Base-by-base conservation (phyloP, 169 alveolate species). In the Pseudocohnilembus persalinus region DNA sequence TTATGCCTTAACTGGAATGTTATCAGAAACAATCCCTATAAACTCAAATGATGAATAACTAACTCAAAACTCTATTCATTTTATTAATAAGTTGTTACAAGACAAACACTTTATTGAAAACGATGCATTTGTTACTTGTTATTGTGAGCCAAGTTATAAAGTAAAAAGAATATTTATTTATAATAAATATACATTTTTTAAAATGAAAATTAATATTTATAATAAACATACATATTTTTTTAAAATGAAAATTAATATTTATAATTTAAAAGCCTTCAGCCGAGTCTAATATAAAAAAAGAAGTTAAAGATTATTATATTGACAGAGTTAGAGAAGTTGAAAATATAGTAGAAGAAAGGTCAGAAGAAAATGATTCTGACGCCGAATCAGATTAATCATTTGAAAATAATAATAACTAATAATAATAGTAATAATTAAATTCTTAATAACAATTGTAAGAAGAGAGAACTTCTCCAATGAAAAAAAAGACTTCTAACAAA, bases 1-100 rank as follows among this genome's bases (percentile, higher is more conserved):
- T 65, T 90, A 92, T 63, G 80, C 96, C 11, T 78, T 94, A 20
- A 94, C 95, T 76, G 97, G 97, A 24, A 73, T 92, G 76, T 64
- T 93, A 0, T 90, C 92, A 75, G 92, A 93, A 82, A 88, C 90
- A n/a, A 83, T 92, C 0, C 77, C 88, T 27, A 75, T 92, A 49
- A 76, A 73, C 49, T 6, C 72, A 64, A 74, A 83, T 83, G 76
- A 32, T 29, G 28, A 31, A 26, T 76, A 79, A n/a, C 77, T 73
- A 74, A 74, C n/a, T 68, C 33, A 73, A 65, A 73, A 88, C 29
- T 87, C 82, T 29, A 27, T 84, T 74, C 76, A 78, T n/a, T 74
- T 87, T 24, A 34, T 91, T 0, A 85, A 93, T 74, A 88, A 87
- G 74, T 81, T 88, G 77, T 85, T 91, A 27, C 76, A 87, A 30